phyloP scores from a whole-genome alignment of 768 basidiomycete species.

The Hemileccinum impolitum region DNA sequence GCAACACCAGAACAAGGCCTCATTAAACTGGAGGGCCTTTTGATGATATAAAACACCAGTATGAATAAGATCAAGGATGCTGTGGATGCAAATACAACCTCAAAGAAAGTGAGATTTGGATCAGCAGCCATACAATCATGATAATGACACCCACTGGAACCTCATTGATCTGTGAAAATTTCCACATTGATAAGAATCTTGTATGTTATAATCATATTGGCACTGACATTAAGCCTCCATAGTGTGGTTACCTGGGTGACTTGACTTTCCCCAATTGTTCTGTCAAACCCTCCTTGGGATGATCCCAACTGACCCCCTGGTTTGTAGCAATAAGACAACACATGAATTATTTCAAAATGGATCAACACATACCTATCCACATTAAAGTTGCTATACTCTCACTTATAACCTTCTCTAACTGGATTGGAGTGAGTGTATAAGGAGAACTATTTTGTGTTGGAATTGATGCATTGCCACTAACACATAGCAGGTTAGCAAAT shows the following conservation, averaged over 20 bases:
- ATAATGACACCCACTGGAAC: slow-evolving; percentile 8
- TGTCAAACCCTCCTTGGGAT: slow-evolving; percentile 10
- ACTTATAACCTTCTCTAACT: slow-evolving; percentile 3
- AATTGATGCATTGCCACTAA: background rate
- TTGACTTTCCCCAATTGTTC: background rate
- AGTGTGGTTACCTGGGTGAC: slow-evolving; percentile 6
- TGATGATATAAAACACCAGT: background rate
- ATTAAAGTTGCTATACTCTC: slow-evolving; percentile 1
- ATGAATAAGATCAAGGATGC: slow-evolving; percentile 6
- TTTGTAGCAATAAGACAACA: background rate
- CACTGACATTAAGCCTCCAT: slow-evolving; percentile 16
- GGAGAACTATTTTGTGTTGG: background rate
- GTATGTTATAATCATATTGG: too few species aligned
- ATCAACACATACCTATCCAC: slow-evolving; percentile 10
- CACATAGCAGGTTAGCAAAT: background rate
- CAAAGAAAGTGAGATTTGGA: background rate
- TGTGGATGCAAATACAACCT: slow-evolving; percentile 4
- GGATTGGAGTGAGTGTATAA: background rate
- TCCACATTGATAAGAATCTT: background rate
- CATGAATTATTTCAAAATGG: background rate
- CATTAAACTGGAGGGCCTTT: background rate
- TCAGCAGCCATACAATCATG: background rate
- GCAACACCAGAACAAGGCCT: background rate
- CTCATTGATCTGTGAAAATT: slow-evolving; percentile 8
- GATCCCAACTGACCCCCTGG: slow-evolving; percentile 10